These are phyloP conservation scores for Boeremia lycopersici DNA, from an alignment of 2,329 filamentous ascomycete genomes.

Conservation along the genomic window DNA sequence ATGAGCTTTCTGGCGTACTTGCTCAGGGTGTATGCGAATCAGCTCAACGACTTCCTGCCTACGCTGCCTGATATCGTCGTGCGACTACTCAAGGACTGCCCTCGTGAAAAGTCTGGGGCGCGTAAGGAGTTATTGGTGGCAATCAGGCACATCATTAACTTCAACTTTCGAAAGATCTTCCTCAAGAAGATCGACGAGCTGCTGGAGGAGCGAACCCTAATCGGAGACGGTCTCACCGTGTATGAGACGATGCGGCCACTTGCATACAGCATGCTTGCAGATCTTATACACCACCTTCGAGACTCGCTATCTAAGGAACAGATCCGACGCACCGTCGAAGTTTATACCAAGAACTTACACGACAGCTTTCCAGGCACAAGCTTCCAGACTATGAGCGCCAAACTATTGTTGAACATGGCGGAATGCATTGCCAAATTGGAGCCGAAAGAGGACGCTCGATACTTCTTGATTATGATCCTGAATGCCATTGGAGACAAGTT, in stretches of 20 bases:
- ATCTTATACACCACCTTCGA: slow-evolving; percentile 95
- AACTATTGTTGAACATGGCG: slow-evolving; percentile 95
- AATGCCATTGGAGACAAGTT: slow-evolving; percentile 99
- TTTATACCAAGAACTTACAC: slow-evolving; percentile 95
- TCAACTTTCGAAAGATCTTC: slow-evolving; percentile 96
- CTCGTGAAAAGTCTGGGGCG: slow-evolving; percentile 88
- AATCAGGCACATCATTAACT: slow-evolving; percentile 98
- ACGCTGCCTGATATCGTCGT: slow-evolving; percentile 89
- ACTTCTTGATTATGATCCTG: slow-evolving; percentile 95
- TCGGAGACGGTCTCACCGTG: slow-evolving; percentile 93
- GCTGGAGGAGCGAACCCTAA: slow-evolving; percentile 89
- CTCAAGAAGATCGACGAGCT: slow-evolving; percentile 93
- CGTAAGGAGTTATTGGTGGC: slow-evolving; percentile 95
- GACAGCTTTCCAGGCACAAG: slow-evolving; percentile 97
- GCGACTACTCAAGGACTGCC: slow-evolving; percentile 88
- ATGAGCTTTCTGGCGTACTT: slow-evolving; percentile 98
- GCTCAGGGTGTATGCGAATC: slow-evolving; percentile 82
- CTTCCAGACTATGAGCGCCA: slow-evolving; percentile 99
- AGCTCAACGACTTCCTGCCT: slow-evolving; percentile 85
- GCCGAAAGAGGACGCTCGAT: slow-evolving; percentile 91
- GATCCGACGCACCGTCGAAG: slow-evolving; percentile 93
- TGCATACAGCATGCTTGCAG: slow-evolving; percentile 97
- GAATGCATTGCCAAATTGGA: slow-evolving; percentile 95
- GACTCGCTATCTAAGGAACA: slow-evolving; percentile 88
- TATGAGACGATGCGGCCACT: slow-evolving; percentile 95